These are phyloP conservation scores for Exophiala alcalophila DNA, from an alignment of 2,329 filamentous ascomycete species.

Conservation along the genomic window DNA sequence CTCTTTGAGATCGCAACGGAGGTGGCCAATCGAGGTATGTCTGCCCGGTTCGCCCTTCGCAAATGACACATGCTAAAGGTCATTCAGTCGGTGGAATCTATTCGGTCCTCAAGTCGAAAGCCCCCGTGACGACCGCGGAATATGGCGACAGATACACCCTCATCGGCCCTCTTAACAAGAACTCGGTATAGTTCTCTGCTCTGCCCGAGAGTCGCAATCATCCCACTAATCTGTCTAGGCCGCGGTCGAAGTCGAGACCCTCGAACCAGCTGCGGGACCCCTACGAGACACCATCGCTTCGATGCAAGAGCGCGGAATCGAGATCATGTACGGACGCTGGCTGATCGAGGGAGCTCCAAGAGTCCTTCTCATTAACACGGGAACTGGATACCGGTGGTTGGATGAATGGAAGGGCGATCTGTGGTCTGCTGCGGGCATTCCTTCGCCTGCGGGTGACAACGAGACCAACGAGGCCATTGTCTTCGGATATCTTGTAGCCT, in stretches of 20 bases:
- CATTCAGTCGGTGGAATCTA: constrained; percentile 97
- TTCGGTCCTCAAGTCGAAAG: constrained; percentile 98
- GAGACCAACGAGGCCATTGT: constrained; percentile 98
- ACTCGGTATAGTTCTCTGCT: no score
- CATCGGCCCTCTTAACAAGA: constrained; percentile 88
- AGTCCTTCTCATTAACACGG: constrained; percentile 91
- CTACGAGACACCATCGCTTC: constrained; percentile 79
- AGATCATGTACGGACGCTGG: constrained; percentile 92
- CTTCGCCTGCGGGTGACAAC: constrained; percentile 84
- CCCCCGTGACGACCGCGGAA: constrained; percentile 93
- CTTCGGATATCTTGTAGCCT: constrained; percentile 94
- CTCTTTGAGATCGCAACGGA: constrained; percentile 97
- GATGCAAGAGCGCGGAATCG: constrained; percentile 89
- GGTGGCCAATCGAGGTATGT: constrained; percentile 85
- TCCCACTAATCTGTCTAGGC: constrained; percentile 59
- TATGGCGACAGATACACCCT: constrained; percentile 97
- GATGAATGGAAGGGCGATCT: constrained; percentile 97
- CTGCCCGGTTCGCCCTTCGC: constrained; percentile 23
- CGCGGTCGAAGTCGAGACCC: constrained; percentile 93
- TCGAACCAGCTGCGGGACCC: constrained; percentile 77
- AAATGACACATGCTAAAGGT: constrained; percentile 20
- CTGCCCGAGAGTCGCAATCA: no score
- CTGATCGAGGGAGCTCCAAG: constrained; percentile 93
- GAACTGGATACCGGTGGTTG: constrained; percentile 84
- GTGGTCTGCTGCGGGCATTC: constrained; percentile 89